Conservation (phyloP, 2,329 filamentous ascomycete species). For the Arthrocladium fulminans region DNA sequence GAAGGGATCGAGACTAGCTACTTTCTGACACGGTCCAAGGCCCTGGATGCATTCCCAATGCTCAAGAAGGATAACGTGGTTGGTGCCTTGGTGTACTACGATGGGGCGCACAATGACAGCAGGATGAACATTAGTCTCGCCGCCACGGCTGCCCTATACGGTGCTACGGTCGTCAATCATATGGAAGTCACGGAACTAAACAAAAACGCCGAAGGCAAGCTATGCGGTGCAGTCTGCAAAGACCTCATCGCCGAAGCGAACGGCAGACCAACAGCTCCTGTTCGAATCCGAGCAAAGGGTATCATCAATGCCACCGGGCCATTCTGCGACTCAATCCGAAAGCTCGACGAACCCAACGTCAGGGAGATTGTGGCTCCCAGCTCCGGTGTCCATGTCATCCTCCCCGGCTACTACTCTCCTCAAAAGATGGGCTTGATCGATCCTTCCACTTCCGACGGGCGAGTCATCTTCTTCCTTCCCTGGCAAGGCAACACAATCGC, state of each 20-base stretch:
- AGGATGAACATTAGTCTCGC: slow-evolving; percentile 85
- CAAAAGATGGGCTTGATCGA: slow-evolving; percentile 74
- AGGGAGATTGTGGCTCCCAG: slow-evolving; percentile 76
- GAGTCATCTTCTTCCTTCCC: slow-evolving; percentile 86
- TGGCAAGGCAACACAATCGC: slow-evolving; percentile 92
- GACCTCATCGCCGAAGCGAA: slow-evolving; percentile 61
- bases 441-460: slow-evolving; percentile 74
- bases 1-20: slow-evolving; percentile 86
- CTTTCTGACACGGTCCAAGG: slow-evolving; percentile 78
- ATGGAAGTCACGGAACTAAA: slow-evolving; percentile 68
- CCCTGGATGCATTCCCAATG: slow-evolving; percentile 82
- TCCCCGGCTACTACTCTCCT: slow-evolving; percentile 79
- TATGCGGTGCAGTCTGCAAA: slow-evolving; percentile 65
- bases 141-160: slow-evolving; percentile 82
- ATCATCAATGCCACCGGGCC: slow-evolving; percentile 84
- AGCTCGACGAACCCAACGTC: slow-evolving; percentile 65
- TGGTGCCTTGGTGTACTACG: slow-evolving; percentile 81
- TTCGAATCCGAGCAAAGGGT: slow-evolving; percentile 63
- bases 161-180: slow-evolving; percentile 73
- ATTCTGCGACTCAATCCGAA: slow-evolving; percentile 76
- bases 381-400: slow-evolving; percentile 76
- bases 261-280: slow-evolving; percentile 56
- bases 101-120: slow-evolving; percentile 86
- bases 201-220: slow-evolving; percentile 62
- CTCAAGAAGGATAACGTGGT: slow-evolving; percentile 68